phyloP scores from a whole-genome alignment of 2,329 filamentous ascomycete species.

The Hypoxylon sp. region DNA sequence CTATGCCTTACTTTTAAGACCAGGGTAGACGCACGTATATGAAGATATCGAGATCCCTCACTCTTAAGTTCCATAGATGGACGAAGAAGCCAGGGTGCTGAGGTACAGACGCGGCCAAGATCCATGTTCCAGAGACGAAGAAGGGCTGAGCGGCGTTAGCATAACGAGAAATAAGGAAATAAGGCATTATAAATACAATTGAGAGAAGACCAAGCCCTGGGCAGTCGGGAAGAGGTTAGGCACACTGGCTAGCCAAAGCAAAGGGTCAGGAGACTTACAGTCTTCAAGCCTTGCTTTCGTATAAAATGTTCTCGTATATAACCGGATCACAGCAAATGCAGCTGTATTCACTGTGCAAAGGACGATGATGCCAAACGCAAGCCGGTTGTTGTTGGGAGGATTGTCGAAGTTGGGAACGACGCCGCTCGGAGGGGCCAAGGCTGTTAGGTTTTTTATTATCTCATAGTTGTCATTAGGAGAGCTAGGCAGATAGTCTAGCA shows the following conservation, averaged over 20 bases:
- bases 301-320: constrained; percentile 26
- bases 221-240: not conserved
- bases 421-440: constrained; percentile 6
- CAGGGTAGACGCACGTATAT: constrained; percentile 16
- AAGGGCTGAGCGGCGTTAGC: not conserved
- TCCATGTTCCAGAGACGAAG: not conserved
- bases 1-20: not conserved
- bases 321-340: constrained; percentile 1
- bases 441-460: constrained; percentile 4
- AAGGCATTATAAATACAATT: constrained; percentile 9
- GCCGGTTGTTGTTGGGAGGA: constrained; percentile 20
- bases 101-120: not conserved
- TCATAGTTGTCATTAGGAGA: not conserved
- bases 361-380: not conserved
- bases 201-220: constrained; percentile 20
- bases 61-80: constrained; percentile 33
- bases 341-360: constrained; percentile 12
- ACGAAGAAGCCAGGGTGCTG: constrained; percentile 28
- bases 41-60: constrained; percentile 14
- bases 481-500: too few relatives aligned
- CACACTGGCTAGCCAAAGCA: not conserved
- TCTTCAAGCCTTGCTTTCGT: constrained; percentile 30
- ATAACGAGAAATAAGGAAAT: not conserved
- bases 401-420: constrained; percentile 12
- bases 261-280: constrained; percentile 25